These are phyloP conservation scores for Amphirosellinia nigrospora DNA, from an alignment of 495 filamentous ascomycete species.

Conservation along the genomic window DNA sequence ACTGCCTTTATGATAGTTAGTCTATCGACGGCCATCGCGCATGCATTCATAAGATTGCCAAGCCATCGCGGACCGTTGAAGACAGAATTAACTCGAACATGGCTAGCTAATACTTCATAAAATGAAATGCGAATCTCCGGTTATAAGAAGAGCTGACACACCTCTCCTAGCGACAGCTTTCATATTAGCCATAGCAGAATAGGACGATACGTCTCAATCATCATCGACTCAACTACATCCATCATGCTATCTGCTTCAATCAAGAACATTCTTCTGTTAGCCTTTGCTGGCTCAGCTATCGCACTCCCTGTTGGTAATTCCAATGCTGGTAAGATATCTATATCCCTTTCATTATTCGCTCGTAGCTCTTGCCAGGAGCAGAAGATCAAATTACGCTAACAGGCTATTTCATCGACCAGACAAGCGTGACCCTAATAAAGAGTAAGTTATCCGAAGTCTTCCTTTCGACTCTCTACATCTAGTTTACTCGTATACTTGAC, in stretches of 20 bases:
- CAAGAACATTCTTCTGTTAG: constrained; percentile 9
- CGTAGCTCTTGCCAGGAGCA: not conserved
- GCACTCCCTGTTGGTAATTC: not conserved
- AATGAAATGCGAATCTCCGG: not conserved
- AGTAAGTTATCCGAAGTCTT: not conserved
- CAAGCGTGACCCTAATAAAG: not conserved
- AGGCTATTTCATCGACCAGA: not conserved
- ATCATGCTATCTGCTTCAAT: not conserved
- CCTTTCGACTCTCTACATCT: not conserved
- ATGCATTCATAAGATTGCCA: not conserved
- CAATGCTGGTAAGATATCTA: not conserved
- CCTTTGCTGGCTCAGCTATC: constrained; percentile 1
- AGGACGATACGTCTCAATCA: not conserved
- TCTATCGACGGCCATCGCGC: not conserved
- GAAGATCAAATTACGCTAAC: not conserved
- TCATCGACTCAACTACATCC: not conserved
- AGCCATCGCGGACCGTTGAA: not conserved
- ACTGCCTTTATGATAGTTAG: not conserved
- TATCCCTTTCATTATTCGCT: not conserved
- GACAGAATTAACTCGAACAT: not conserved
- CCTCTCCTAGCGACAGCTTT: not conserved
- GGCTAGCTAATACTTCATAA: not conserved
- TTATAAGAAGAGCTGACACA: not conserved
- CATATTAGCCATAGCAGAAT: not conserved
- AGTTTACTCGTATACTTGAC: not conserved